phyloP scores from a whole-genome alignment of 495 filamentous ascomycete genomes.

The Podospora appendiculata region DNA sequence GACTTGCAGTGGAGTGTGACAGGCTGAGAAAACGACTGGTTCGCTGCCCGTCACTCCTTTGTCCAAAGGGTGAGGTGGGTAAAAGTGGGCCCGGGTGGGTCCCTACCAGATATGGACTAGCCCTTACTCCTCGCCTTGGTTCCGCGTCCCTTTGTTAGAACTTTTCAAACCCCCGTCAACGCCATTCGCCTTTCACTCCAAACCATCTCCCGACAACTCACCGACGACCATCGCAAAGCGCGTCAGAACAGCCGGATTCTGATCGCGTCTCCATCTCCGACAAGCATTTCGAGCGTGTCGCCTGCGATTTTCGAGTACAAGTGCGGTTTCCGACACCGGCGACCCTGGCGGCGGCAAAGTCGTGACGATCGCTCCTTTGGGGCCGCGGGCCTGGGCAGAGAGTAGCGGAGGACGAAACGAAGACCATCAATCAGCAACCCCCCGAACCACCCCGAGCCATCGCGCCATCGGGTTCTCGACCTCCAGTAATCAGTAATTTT shows the following conservation, averaged over 20 bases:
- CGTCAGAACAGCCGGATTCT: slow-evolving; percentile 24
- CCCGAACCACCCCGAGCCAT: slow-evolving; percentile 9
- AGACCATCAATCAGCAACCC: slow-evolving; percentile 15
- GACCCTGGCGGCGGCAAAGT: slow-evolving; percentile 15
- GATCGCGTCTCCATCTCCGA: slow-evolving; percentile 17
- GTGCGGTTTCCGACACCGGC: slow-evolving; percentile 9
- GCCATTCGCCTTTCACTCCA: slow-evolving; percentile 19
- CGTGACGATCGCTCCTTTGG: slow-evolving; percentile 23
- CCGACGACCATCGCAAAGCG: slow-evolving; percentile 29
- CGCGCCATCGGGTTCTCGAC: slow-evolving; percentile 15
- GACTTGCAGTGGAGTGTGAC: neutral
- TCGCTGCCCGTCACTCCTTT: neutral
- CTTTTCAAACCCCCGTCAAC: slow-evolving; percentile 19
- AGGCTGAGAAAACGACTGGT: neutral
- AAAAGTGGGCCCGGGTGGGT: slow-evolving; percentile 8
- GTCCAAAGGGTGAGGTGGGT: too few species aligned
- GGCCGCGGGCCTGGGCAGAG: slow-evolving; percentile 27
- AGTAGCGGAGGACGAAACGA: slow-evolving; percentile 21
- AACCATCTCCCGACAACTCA: slow-evolving; percentile 22
- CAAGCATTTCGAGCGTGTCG: slow-evolving; percentile 13
- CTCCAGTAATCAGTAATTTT: slow-evolving; percentile 1
- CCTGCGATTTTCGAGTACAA: slow-evolving; percentile 17
- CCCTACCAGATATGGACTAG: slow-evolving; percentile 4
- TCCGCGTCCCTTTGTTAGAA: slow-evolving; percentile 19
- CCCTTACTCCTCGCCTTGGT: slow-evolving; percentile 2